phyloP scores from a whole-genome alignment of 306 rosid species.

The Sphenostylis stenocarpa region DNA sequence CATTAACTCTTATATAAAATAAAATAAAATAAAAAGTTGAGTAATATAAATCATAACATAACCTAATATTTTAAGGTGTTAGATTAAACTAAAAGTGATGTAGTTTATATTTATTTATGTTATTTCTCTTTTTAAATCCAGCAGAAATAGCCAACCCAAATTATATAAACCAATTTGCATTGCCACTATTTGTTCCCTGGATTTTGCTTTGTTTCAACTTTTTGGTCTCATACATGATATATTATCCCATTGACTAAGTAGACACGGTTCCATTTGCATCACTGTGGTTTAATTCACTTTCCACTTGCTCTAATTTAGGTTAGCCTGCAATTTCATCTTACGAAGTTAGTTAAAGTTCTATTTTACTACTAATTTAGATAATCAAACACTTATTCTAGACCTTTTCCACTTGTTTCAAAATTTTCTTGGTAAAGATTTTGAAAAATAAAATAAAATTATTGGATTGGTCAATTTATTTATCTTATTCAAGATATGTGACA shows the following conservation, averaged over 20 bases:
- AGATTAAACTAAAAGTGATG: no score
- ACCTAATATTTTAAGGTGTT: no score
- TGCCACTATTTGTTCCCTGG: no score
- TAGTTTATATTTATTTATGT: no score
- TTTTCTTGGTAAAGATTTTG: not conserved
- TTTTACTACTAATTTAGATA: not conserved
- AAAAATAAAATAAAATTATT: not conserved
- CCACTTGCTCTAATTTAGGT: not conserved
- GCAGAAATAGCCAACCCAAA: no score
- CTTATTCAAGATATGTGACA: not conserved
- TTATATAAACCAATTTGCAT: no score
- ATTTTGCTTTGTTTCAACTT: not conserved
- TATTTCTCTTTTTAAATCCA: no score
- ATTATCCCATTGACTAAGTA: conserved; percentile 4
- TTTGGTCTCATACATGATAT: not conserved
- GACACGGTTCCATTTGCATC: conserved; percentile 24
- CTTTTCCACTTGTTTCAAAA: not conserved
- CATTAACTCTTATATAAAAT: no score
- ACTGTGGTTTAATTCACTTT: not conserved
- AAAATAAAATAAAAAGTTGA: no score
- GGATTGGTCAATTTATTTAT: not conserved
- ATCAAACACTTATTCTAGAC: not conserved
- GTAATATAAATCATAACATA: no score
- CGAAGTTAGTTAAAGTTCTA: not conserved
- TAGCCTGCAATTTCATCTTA: not conserved